These are phyloP conservation scores for Cudoniella acicularis DNA, from an alignment of 495 filamentous ascomycete species.

Conservation along the genomic window DNA sequence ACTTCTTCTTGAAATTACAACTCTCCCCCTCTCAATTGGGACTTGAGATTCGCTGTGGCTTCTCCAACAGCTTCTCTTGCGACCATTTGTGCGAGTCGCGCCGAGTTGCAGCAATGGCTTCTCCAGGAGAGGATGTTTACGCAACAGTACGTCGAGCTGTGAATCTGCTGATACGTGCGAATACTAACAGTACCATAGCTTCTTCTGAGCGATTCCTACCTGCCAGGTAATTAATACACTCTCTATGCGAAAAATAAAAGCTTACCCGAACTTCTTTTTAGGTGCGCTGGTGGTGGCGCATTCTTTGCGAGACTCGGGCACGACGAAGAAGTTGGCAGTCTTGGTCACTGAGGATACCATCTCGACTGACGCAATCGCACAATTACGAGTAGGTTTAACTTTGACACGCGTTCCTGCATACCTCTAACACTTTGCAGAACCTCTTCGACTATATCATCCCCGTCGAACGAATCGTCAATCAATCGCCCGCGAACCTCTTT, in stretches of 20 bases:
- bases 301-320: constrained; percentile 88
- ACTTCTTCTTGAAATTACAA: not conserved
- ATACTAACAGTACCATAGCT: constrained; percentile 50
- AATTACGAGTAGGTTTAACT: constrained; percentile 64
- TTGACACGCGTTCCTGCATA: constrained; percentile 15
- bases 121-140: constrained; percentile 49
- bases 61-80: not conserved
- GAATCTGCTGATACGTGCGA: not conserved
- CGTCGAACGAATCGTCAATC: constrained; percentile 72
- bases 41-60: not conserved
- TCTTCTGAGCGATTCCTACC: constrained; percentile 82
- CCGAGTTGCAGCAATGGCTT: constrained; percentile 29
- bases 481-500: constrained; percentile 74
- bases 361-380: constrained; percentile 63
- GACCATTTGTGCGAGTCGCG: constrained; percentile 11
- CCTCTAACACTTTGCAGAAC: constrained; percentile 45
- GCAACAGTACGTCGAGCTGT: constrained; percentile 43
- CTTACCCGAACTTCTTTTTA: constrained; percentile 21
- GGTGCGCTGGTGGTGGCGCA: constrained; percentile 89
- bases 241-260: constrained; percentile 10
- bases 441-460: constrained; percentile 88
- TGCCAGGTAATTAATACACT: constrained; percentile 63
- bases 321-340: constrained; percentile 79
- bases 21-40: not conserved
- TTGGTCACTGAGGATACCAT: constrained; percentile 77